Percentiles rank a stretch among this genome's conserved stretches.
phyloP scores from a whole-genome alignment of 2,329 filamentous ascomycete genomes.

The Cercospora brassicicola region DNA sequence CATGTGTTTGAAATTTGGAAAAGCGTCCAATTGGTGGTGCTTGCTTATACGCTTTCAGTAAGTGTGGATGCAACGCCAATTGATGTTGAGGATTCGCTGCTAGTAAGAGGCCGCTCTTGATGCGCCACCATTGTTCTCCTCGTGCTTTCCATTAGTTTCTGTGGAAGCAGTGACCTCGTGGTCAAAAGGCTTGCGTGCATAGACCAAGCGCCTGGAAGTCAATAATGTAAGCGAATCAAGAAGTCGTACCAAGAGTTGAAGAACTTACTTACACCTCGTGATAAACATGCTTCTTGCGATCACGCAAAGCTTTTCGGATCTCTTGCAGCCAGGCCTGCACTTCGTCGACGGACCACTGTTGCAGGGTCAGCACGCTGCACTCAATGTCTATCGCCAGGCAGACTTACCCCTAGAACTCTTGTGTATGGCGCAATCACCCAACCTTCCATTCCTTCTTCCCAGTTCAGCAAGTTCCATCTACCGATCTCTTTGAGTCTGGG shows the following conservation, averaged over 20 bases:
- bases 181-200: constrained; percentile 24
- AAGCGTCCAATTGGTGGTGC: neutral
- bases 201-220: constrained; percentile 23
- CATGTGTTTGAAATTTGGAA: neutral
- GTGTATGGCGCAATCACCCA: constrained; percentile 46
- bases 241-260: no score
- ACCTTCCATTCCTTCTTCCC: constrained; percentile 45
- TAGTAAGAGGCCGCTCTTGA: neutral
- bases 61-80: no score
- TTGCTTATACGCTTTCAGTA: neutral
- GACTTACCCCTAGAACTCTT: constrained; percentile 37
- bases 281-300: constrained; percentile 42
- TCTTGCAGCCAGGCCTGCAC: constrained; percentile 40
- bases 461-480: constrained; percentile 41
- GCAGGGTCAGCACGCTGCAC: neutral
- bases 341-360: constrained; percentile 39
- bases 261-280: constrained; percentile 42
- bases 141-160: neutral
- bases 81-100: no score
- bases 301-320: constrained; percentile 36
- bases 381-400: neutral
- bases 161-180: neutral
- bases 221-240: neutral
- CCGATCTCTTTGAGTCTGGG: constrained; percentile 44
- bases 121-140: neutral